Conservation (phyloP, 2,329 filamentous ascomycete species). For the Corynespora cassiicola region DNA sequence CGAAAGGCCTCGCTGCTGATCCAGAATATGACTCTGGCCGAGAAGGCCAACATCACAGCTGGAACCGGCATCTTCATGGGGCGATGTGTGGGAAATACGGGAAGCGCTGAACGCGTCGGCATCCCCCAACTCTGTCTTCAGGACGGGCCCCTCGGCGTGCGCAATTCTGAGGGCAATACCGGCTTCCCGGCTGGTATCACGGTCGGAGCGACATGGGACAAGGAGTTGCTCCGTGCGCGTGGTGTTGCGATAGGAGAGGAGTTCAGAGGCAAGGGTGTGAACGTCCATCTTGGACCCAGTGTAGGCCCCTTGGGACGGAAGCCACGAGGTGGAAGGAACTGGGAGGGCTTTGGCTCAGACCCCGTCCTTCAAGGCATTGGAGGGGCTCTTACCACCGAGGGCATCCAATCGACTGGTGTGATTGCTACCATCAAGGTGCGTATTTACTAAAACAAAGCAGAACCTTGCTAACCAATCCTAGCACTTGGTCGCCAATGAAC, state of each 20-base stretch:
- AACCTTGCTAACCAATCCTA: slow-evolving; percentile 56
- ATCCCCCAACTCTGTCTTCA: slow-evolving; percentile 70
- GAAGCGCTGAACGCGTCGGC: slow-evolving; percentile 72
- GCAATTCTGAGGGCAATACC: slow-evolving; percentile 76
- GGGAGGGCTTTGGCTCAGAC: slow-evolving; percentile 77
- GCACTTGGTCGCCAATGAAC: slow-evolving; percentile 76
- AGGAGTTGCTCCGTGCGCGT: slow-evolving; percentile 71
- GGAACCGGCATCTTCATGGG: slow-evolving; percentile 77
- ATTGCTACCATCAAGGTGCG: slow-evolving; percentile 73
- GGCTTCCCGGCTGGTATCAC: slow-evolving; percentile 83
- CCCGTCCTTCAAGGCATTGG: slow-evolving; percentile 76
- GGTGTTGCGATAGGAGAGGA: slow-evolving; percentile 74
- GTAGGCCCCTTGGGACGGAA: slow-evolving; percentile 75
- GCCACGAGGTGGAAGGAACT: slow-evolving; percentile 69
- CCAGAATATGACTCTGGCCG: slow-evolving; percentile 77
- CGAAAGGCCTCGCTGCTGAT: slow-evolving; percentile 72
- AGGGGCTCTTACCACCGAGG: slow-evolving; percentile 77
- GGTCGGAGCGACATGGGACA: slow-evolving; percentile 76
- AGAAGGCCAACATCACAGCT: slow-evolving; percentile 79
- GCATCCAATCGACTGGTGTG: slow-evolving; percentile 74
- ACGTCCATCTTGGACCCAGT: slow-evolving; percentile 73
- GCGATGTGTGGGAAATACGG: slow-evolving; percentile 76
- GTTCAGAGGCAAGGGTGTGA: slow-evolving; percentile 74
- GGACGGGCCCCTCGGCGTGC: slow-evolving; percentile 74
- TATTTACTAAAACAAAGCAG: slow-evolving; percentile 59